These are phyloP conservation scores for Ogataea degrootiae DNA, from an alignment of 805 yeast genomes.

Conservation along the genomic window DNA sequence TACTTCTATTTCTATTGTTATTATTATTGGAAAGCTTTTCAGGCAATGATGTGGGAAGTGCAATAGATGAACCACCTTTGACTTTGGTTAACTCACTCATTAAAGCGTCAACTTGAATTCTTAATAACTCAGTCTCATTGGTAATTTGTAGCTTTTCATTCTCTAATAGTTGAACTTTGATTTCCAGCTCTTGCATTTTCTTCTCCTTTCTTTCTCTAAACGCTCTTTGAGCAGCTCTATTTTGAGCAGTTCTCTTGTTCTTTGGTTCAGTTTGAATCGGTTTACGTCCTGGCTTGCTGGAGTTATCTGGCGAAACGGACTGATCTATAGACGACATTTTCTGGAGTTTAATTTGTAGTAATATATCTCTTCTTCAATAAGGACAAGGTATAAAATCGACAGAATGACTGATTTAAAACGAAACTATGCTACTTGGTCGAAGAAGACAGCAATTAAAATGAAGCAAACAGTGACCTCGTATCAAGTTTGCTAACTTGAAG, in stretches of 20 bases:
- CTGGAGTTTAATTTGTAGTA: no score
- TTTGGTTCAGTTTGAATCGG: constrained; percentile 69
- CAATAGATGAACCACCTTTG: constrained; percentile 10
- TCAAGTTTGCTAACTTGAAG: no score
- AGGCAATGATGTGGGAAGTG: not conserved
- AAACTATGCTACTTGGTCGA: no score
- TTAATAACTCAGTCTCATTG: constrained; percentile 68
- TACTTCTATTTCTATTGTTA: not conserved
- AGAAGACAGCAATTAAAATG: no score
- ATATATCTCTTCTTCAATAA: no score
- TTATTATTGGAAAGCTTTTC: not conserved
- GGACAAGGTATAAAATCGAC: no score
- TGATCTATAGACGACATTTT: not conserved
- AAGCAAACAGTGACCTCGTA: no score
- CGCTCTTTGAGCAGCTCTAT: constrained; percentile 98
- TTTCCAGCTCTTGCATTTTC: constrained; percentile 80
- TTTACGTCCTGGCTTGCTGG: constrained; percentile 71
- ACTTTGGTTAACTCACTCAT: constrained; percentile 53
- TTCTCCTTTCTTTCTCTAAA: constrained; percentile 90
- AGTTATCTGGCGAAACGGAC: not conserved
- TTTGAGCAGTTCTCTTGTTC: constrained; percentile 90
- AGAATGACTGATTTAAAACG: no score
- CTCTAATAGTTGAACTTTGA: constrained; percentile 69
- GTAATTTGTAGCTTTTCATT: constrained; percentile 61
- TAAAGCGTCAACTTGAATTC: constrained; percentile 70